Evolutionary conservation across 129 eudicot species (phyloP).

Genomic region (Arctium lappa): DNA sequence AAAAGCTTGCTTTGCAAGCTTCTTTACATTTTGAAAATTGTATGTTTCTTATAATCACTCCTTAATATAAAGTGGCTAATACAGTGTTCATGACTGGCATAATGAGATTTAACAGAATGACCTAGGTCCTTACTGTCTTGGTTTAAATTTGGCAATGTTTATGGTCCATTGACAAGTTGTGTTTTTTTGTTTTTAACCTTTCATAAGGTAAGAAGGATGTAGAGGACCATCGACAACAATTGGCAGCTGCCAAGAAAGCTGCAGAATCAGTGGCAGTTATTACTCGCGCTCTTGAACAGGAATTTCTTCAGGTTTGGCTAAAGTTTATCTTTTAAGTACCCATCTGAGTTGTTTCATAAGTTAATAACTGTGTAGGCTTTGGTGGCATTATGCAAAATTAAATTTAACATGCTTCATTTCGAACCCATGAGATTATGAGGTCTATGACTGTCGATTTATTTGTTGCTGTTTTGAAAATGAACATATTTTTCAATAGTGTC

Average conservation of each 20-base stretch:
- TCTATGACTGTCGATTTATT: too few species aligned
- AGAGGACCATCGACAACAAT: constrained; percentile 45
- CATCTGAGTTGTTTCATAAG: background rate
- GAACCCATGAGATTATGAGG: too few species aligned
- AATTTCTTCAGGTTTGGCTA: constrained; percentile 66
- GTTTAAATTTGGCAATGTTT: background rate
- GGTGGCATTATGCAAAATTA: background rate
- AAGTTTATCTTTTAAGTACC: background rate
- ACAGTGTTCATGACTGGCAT: background rate
- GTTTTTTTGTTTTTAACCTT: background rate
- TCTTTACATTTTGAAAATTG: constrained; percentile 51
- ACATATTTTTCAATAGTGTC: too few species aligned
- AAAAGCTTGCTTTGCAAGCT: constrained; percentile 72
- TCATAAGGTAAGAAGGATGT: constrained; percentile 52
- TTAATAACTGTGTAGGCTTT: background rate
- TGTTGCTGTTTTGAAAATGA: too few species aligned
- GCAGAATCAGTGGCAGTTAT: constrained; percentile 74
- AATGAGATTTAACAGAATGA: background rate
- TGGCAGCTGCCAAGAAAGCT: constrained; percentile 60
- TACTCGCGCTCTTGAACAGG: constrained; percentile 58
- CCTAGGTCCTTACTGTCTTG: background rate
- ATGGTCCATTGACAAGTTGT: background rate
- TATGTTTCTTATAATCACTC: constrained; percentile 30
- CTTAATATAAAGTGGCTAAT: background rate
- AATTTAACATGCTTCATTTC: too few species aligned